These are phyloP conservation scores for Penicillium roqueforti DNA, from an alignment of 495 filamentous ascomycete genomes.

Conservation along the genomic window DNA sequence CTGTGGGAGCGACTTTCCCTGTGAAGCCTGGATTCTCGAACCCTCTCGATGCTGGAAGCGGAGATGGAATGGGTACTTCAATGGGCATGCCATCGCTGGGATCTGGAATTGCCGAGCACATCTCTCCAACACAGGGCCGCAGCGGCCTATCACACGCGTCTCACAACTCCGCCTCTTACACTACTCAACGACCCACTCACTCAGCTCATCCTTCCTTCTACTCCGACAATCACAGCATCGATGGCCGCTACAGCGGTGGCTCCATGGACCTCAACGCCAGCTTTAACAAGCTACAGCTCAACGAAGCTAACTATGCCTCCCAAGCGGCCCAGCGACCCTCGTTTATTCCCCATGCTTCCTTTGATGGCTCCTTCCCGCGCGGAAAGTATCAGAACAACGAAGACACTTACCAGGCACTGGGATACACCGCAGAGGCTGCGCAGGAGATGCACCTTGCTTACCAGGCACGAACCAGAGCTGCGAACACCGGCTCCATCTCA, in stretches of 20 bases:
- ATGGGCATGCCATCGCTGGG: constrained; percentile 30
- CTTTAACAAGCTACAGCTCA: constrained; percentile 36
- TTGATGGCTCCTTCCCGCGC: constrained; percentile 32
- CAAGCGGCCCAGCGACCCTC: constrained; percentile 27
- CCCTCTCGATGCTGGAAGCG: constrained; percentile 27
- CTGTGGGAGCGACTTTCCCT: constrained; percentile 29
- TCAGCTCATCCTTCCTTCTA: constrained; percentile 39
- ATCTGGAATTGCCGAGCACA: constrained; percentile 27
- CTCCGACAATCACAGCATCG: constrained; percentile 38
- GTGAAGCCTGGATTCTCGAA: constrained; percentile 28
- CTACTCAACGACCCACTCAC: constrained; percentile 30
- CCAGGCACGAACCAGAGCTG: constrained; percentile 25
- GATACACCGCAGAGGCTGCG: constrained; percentile 24
- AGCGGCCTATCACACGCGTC: constrained; percentile 35
- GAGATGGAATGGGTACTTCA: constrained; percentile 28
- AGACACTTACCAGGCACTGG: constrained; percentile 29
- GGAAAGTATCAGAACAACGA: constrained; percentile 30
- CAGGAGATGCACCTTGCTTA: constrained; percentile 34
- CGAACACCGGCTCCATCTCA: constrained; percentile 42
- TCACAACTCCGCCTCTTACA: constrained; percentile 39
- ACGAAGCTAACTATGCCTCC: constrained; percentile 23
- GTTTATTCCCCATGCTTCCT: constrained; percentile 31
- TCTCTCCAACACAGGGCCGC: constrained; percentile 28
- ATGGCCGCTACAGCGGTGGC: constrained; percentile 27
- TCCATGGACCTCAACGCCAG: constrained; percentile 32